A percentile compares a stretch with the other conserved stretches of the same genome.
Evolutionary conservation across 2,329 filamentous ascomycete genomes (phyloP).

Genomic region (Exophiala lecanii-corni): DNA sequence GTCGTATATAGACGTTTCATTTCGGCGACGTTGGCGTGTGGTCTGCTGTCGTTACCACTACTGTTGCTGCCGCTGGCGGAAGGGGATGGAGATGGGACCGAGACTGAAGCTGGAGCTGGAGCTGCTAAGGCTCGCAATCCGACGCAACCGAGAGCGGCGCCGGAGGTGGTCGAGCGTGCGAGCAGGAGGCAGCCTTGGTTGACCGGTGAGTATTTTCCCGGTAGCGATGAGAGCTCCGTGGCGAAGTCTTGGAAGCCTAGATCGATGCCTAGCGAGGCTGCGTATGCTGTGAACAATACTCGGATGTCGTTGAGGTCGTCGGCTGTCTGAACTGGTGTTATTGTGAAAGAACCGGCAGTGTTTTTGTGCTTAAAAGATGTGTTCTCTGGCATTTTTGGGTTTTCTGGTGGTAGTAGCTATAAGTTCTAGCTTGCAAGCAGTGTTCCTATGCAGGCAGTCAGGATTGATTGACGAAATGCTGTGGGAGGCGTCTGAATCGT

Average conservation of each 20-base stretch:
- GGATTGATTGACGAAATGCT: no score
- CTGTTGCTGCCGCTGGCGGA: constrained; percentile 6
- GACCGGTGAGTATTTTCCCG: constrained; percentile 49
- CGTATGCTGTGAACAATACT: constrained; percentile 42
- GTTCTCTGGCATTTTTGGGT: background rate
- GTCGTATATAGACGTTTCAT: constrained; percentile 56
- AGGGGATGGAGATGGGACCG: constrained; percentile 8
- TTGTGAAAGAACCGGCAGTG: constrained; percentile 7
- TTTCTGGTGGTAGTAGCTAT: background rate
- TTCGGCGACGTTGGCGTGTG: constrained; percentile 36
- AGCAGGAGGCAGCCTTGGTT: constrained; percentile 48
- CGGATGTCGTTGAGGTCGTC: constrained; percentile 41
- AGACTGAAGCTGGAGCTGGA: no score
- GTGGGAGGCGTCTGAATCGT: no score
- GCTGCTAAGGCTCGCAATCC: constrained; percentile 15
- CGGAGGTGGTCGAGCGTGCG: constrained; percentile 31
- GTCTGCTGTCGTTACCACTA: no score
- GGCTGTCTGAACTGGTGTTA: constrained; percentile 35
- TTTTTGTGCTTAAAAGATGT: background rate
- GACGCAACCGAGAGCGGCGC: constrained; percentile 21
- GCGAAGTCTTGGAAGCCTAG: constrained; percentile 55
- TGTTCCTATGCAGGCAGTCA: no score
- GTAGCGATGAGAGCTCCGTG: constrained; percentile 49
- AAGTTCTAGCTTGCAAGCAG: no score
- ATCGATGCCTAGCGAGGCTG: constrained; percentile 46